phyloP scores from a whole-genome alignment of 169 alveolate genomes.

The Plasmodium billcollinsi region DNA sequence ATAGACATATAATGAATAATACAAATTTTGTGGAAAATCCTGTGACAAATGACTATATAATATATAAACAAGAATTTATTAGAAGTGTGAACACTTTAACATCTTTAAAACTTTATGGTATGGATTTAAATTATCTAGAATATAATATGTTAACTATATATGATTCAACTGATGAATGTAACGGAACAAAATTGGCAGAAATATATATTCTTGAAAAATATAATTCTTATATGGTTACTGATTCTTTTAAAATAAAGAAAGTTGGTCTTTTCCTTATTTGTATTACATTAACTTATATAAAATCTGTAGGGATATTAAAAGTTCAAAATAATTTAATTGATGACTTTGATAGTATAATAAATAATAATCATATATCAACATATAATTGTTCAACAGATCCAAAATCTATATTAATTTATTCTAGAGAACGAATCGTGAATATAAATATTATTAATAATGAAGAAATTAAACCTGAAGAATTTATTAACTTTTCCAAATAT shows the following conservation, averaged over 20 bases:
- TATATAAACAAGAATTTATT: slow-evolving; percentile 20
- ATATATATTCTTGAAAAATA: not conserved
- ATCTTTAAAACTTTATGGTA: slow-evolving; percentile 20
- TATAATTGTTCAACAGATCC: slow-evolving; percentile 18
- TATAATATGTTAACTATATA: not conserved
- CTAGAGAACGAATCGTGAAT: not conserved
- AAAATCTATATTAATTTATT: slow-evolving; percentile 2
- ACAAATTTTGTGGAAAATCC: not conserved
- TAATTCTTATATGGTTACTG: slow-evolving; percentile 17
- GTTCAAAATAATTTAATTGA: slow-evolving; percentile 49
- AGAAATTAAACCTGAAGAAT: not conserved
- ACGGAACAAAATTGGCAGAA: not conserved
- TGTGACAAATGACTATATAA: not conserved
- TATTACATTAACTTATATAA: not conserved
- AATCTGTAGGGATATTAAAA: slow-evolving; percentile 17
- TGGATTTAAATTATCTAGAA: not conserved
- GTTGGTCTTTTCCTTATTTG: slow-evolving; percentile 40
- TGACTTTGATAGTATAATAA: slow-evolving; percentile 3
- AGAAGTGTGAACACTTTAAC: slow-evolving; percentile 4
- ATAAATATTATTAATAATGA: not conserved
- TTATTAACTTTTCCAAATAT: too few species aligned
- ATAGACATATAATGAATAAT: not conserved
- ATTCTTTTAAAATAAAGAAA: slow-evolving; percentile 9
- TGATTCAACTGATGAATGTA: slow-evolving; percentile 23
- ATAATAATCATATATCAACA: slow-evolving; percentile 14